Evolutionary conservation across 2,329 filamentous ascomycete species (phyloP).

Genomic region (Penicillium sclerotigenum): DNA sequence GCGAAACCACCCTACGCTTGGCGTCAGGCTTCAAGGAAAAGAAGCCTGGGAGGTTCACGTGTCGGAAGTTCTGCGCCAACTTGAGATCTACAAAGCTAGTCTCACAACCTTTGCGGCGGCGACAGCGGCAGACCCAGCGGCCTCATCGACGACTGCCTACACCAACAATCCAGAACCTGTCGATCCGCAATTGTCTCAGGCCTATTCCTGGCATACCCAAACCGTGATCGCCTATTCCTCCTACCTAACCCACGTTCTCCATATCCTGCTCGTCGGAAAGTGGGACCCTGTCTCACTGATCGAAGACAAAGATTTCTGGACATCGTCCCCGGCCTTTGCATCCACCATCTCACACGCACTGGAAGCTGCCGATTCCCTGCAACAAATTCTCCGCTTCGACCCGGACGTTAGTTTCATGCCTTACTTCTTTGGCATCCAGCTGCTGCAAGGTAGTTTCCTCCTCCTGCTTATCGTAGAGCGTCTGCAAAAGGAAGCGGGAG

Average conservation of each 20-base stretch:
- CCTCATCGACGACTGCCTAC: conserved; percentile 48
- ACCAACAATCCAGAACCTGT: conserved; percentile 55
- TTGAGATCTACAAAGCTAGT: conserved; percentile 78
- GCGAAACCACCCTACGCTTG: conserved; percentile 81
- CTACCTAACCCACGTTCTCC: conserved; percentile 87
- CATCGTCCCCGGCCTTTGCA: conserved; percentile 83
- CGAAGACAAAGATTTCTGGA: conserved; percentile 92
- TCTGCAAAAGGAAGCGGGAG: conserved; percentile 78
- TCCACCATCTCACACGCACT: conserved; percentile 85
- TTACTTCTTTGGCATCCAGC: conserved; percentile 92
- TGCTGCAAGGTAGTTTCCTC: conserved; percentile 85
- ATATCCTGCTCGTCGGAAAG: conserved; percentile 87
- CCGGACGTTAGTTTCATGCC: conserved; percentile 94
- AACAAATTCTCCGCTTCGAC: conserved; percentile 83
- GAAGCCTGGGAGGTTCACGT: conserved; percentile 79
- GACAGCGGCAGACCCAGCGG: conserved; percentile 27
- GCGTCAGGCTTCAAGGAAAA: conserved; percentile 66
- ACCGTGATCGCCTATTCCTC: conserved; percentile 87
- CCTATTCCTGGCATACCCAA: conserved; percentile 61
- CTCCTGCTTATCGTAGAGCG: conserved; percentile 86
- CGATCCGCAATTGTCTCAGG: conserved; percentile 31
- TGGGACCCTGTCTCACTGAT: conserved; percentile 95
- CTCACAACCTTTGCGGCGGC: conserved; percentile 47
- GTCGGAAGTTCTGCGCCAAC: conserved; percentile 72
- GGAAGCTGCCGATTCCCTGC: conserved; percentile 81